Conservation (phyloP, 176 grass and related monocot species). For the Musa schizocarpa region DNA sequence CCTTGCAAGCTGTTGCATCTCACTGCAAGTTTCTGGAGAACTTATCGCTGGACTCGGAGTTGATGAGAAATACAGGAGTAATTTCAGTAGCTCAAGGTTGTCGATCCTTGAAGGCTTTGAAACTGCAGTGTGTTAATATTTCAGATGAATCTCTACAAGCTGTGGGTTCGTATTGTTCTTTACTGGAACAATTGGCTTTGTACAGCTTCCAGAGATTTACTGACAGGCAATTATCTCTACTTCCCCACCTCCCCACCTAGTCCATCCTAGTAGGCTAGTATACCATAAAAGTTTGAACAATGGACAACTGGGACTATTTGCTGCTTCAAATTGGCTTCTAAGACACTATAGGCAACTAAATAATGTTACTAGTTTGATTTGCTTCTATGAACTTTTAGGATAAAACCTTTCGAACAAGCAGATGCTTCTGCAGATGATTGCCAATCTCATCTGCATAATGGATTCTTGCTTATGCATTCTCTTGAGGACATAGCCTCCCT, state of each 20-base stretch:
- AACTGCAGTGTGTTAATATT: slow-evolving; percentile 58
- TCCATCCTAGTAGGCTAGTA: neutral
- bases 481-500: neutral
- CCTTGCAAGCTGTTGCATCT: slow-evolving; percentile 65
- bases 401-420: neutral
- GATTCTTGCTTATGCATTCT: neutral
- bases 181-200: slow-evolving; percentile 59
- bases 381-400: neutral
- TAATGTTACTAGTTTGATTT: neutral
- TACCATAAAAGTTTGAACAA: neutral
- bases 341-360: neutral
- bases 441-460: neutral
- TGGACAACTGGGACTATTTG: neutral
- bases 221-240: slow-evolving; percentile 40
- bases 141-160: slow-evolving; percentile 62
- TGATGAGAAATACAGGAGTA: slow-evolving; percentile 46
- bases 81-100: slow-evolving; percentile 68
- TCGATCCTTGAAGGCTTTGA: slow-evolving; percentile 53
- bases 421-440: neutral
- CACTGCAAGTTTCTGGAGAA: slow-evolving; percentile 51
- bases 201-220: slow-evolving; percentile 79
- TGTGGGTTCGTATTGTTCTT: slow-evolving; percentile 64
- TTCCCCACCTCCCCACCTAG: slow-evolving; percentile 4
- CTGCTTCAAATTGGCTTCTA: neutral
- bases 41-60: slow-evolving; percentile 55